Conservation (phyloP, 441 rosid species). For the Adansonia rubrostipa region DNA sequence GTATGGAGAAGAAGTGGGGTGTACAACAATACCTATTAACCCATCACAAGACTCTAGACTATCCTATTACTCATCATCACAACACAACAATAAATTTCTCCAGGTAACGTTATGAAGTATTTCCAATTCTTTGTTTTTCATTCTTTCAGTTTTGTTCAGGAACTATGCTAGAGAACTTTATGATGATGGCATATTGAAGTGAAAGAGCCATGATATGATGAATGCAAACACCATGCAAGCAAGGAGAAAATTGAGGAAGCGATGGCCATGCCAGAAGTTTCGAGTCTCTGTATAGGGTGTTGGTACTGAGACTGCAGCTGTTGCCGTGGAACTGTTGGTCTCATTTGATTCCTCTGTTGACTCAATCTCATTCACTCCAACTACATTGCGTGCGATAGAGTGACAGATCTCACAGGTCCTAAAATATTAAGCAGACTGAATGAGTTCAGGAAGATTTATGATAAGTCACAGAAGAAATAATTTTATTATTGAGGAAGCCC, state of each 20-base stretch:
- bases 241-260: conserved; percentile 64
- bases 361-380: conserved; percentile 45
- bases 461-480: not conserved
- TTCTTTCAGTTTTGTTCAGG: not conserved
- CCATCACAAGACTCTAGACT: conserved; percentile 8
- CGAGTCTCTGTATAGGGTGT: conserved; percentile 45
- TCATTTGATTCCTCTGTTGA: conserved; percentile 40
- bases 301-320: conserved; percentile 36
- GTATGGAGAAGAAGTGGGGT: conserved; percentile 19
- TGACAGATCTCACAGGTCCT: conserved; percentile 87
- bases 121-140: not conserved
- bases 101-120: not conserved
- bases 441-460: not conserved
- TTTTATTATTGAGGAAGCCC: too few relatives aligned
- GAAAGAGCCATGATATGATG: too few relatives aligned
- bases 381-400: conserved; percentile 59
- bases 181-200: too few relatives aligned
- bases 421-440: conserved; percentile 14
- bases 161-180: not conserved
- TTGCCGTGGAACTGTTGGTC: conserved; percentile 33
- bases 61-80: not conserved
- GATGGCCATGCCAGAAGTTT: conserved; percentile 67
- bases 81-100: not conserved
- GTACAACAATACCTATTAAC: conserved; percentile 22
- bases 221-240: conserved; percentile 74